These are phyloP conservation scores for Pseudocercospora fijiensis DNA, from an alignment of 2,329 filamentous ascomycete genomes.

Conservation along the genomic window DNA sequence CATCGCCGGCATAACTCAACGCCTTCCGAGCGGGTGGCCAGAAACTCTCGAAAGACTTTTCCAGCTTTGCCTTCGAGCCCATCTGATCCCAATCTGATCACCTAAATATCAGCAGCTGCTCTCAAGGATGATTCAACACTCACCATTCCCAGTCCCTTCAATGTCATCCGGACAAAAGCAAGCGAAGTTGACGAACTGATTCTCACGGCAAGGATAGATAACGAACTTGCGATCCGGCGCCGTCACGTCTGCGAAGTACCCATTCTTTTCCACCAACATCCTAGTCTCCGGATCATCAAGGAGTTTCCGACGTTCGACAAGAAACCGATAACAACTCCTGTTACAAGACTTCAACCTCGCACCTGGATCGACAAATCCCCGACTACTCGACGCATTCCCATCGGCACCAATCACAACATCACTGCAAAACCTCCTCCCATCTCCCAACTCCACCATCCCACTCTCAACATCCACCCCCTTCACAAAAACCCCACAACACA, in stretches of 20 bases:
- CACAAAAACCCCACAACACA: conserved; percentile 30
- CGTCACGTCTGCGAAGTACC: conserved; percentile 45
- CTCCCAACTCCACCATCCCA: conserved; percentile 28
- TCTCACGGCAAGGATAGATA: conserved; percentile 50
- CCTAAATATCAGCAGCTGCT: not conserved
- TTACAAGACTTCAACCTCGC: conserved; percentile 40
- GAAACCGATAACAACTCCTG: conserved; percentile 59
- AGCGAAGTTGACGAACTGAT: conserved; percentile 49
- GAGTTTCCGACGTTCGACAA: conserved; percentile 50
- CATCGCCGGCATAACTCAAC: conserved; percentile 41
- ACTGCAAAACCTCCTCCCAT: conserved; percentile 30
- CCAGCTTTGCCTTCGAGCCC: conserved; percentile 41
- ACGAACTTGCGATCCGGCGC: conserved; percentile 47
- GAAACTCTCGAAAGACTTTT: conserved; percentile 43
- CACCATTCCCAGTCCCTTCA: not conserved
- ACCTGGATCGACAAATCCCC: conserved; percentile 14
- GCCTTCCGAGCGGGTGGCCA: conserved; percentile 39
- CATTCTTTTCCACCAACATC: conserved; percentile 33
- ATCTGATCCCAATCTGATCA: conserved; percentile 39
- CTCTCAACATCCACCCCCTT: conserved; percentile 25
- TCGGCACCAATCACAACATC: conserved; percentile 38
- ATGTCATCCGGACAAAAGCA: conserved; percentile 20
- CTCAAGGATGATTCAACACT: not conserved
- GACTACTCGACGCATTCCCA: conserved; percentile 26
- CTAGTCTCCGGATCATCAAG: conserved; percentile 37